These are phyloP conservation scores for Podosphaera xanthii DNA, from an alignment of 2,329 filamentous ascomycete genomes.

Conservation along the genomic window DNA sequence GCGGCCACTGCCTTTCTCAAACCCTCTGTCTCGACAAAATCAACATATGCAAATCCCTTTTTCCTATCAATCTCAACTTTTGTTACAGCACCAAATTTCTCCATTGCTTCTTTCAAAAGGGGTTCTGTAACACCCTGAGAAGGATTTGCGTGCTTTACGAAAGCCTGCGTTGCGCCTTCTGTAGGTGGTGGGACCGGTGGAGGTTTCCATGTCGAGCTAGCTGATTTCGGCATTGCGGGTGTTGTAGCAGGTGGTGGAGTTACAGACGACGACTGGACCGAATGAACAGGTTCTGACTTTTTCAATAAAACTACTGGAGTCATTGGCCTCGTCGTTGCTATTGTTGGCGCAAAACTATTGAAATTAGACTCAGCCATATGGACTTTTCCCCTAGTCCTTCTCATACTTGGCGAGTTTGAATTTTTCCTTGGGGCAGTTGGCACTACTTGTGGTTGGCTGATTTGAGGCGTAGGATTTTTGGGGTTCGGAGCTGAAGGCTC, in stretches of 20 bases:
- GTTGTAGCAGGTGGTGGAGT: constrained; percentile 7
- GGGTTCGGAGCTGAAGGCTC: constrained; percentile 6
- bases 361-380: constrained; percentile 11
- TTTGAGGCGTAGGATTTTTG: constrained; percentile 1
- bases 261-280: constrained; percentile 13
- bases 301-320: constrained; percentile 19
- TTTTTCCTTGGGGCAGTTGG: constrained; percentile 16
- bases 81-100: constrained; percentile 48
- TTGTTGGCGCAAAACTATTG: constrained; percentile 4
- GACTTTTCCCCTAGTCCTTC: constrained; percentile 19
- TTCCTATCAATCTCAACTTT: constrained; percentile 84
- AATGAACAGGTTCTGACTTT: constrained; percentile 16
- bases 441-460: constrained; percentile 4
- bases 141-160: constrained; percentile 64
- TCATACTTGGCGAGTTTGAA: constrained; percentile 3
- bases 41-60: constrained; percentile 84
- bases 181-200: constrained; percentile 14
- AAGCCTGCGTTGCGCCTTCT: constrained; percentile 38
- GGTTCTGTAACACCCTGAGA: constrained; percentile 81
- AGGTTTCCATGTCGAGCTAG: constrained; percentile 12
- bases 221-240: constrained; percentile 1
- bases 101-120: constrained; percentile 51
- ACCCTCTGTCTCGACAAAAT: constrained; percentile 52
- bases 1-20: constrained; percentile 60
- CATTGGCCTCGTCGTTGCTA: constrained; percentile 11